Evolutionary conservation across 805 yeast genomes (phyloP).

Genomic region (Teunomyces barrocoloradensis): DNA sequence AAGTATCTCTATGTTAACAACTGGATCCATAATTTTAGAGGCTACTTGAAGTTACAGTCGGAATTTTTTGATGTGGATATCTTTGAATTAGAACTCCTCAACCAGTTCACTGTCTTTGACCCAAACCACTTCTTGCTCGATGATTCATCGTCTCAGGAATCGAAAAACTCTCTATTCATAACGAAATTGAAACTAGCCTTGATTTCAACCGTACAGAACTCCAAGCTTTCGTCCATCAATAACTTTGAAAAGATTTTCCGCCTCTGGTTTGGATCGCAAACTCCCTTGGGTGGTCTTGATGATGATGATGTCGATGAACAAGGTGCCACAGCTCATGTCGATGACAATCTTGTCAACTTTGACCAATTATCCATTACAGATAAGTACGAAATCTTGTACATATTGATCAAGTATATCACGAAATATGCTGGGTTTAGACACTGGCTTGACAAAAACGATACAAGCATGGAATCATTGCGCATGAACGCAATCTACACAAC

Average conservation of each 20-base stretch:
- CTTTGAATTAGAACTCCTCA: conserved; percentile 59
- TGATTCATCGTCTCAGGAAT: conserved; percentile 4
- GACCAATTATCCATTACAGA: conserved; percentile 40
- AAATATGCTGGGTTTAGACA: conserved; percentile 45
- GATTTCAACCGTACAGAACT: conserved; percentile 39
- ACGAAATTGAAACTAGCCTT: conserved; percentile 44
- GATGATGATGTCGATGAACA: conserved; percentile 23
- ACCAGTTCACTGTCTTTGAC: conserved; percentile 13
- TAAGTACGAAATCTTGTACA: conserved; percentile 49
- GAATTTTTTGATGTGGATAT: conserved; percentile 58
- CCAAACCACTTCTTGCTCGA: conserved; percentile 6
- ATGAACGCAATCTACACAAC: conserved; percentile 10
- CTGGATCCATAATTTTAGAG: conserved; percentile 57
- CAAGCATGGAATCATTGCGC: conserved; percentile 24
- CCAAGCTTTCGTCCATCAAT: conserved; percentile 25
- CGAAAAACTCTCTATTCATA: conserved; percentile 24
- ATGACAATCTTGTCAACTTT: conserved; percentile 28
- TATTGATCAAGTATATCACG: conserved; percentile 43
- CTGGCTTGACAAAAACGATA: conserved; percentile 41
- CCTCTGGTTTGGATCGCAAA: conserved; percentile 31
- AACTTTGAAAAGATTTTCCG: conserved; percentile 35
- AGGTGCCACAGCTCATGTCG: background rate
- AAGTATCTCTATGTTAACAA: conserved; percentile 36
- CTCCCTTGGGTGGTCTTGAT: conserved; percentile 31
- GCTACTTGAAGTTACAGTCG: conserved; percentile 45